Base-by-base conservation (phyloP, 805 yeast species). In the Lipomyces spencermartinsiae region DNA sequence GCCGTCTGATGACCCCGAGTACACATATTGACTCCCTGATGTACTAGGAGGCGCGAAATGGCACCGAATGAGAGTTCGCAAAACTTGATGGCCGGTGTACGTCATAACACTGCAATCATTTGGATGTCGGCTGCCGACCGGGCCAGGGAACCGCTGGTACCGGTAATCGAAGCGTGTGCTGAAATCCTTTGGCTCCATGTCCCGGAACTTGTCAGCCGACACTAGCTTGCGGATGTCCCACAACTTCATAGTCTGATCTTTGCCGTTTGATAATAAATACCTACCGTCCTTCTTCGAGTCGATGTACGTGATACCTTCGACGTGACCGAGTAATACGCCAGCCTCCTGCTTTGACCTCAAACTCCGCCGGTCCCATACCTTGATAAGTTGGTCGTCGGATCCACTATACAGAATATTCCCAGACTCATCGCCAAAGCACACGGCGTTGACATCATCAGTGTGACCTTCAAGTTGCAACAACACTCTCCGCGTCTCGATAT, bases 331-430 rank as follows among this genome's bases (percentile, higher is more conserved):
- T 37, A 76, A 68, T 14, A 71, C 73, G 9, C 78, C 78, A 33
- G 72, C 74, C 46, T 67, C 68, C 9, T 65, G 66, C 61, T 67
- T 61, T 16, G 62, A 59, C 9, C 64, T 43, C 70, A 61, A 62
- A 22, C 66, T 65, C 51, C 78, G 71, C 12, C 67, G 59, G 73
- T 84, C 87, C 87, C 87, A 84, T 82, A 84, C 81, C 62, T 83
- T 75, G 55, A 84, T 79, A 3, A 84, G 80, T 35, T 84, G 81
- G 69, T 84, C 87, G 70, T 84, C 87, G 1, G 85, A 81, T 0
- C 86, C 87, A 71, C 83, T 79, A 71, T 83, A 83, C 3, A 83
- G 80, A 19, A 83, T 79, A 69, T 83, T 82, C 31, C 71, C 71
- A 6, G 68, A 62, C 31, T 71, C 75, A 55, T 73, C 76, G 43